These are phyloP conservation scores for Maudiozyma turicensis DNA, from an alignment of 805 yeast genomes.

Conservation along the genomic window DNA sequence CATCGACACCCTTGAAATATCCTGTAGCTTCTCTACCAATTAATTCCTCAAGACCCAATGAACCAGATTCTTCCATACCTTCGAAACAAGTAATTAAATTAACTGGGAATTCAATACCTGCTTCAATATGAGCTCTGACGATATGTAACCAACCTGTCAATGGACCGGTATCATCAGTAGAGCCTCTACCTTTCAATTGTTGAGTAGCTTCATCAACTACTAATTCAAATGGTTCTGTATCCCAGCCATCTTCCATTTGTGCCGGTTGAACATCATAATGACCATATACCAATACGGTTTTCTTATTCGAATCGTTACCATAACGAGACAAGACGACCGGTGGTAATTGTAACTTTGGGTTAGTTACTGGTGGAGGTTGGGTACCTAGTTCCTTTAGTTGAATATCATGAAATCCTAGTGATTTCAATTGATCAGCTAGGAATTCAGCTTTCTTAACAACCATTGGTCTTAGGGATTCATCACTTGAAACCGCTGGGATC, in stretches of 20 bases:
- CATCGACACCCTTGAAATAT: conserved; percentile 83
- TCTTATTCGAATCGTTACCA: conserved; percentile 75
- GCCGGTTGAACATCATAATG: conserved; percentile 99
- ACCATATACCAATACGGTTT: conserved; percentile 86
- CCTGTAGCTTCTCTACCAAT: conserved; percentile 66
- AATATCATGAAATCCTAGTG: conserved; percentile 74
- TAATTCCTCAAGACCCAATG: conserved; percentile 79
- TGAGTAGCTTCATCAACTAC: conserved; percentile 52
- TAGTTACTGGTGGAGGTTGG: conserved; percentile 85
- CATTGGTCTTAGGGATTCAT: conserved; percentile 76
- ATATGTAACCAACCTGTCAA: conserved; percentile 94
- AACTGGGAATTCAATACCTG: conserved; percentile 85
- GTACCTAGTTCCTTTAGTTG: conserved; percentile 73
- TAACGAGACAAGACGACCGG: conserved; percentile 89
- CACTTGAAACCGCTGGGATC: conserved; percentile 91
- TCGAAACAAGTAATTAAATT: conserved; percentile 89
- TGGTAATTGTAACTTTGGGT: conserved; percentile 64
- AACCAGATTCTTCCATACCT: conserved; percentile 99
- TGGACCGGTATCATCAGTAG: conserved; percentile 98
- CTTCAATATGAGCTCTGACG: conserved; percentile 78
- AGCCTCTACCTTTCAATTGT: conserved; percentile 81
- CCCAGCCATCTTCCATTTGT: conserved; percentile 85
- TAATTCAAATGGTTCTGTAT: conserved; percentile 78
- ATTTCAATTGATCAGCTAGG: conserved; percentile 55
- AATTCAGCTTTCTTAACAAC: conserved; percentile 88